phyloP scores from a whole-genome alignment of 495 filamentous ascomycete genomes.

The Penicillium manginii region DNA sequence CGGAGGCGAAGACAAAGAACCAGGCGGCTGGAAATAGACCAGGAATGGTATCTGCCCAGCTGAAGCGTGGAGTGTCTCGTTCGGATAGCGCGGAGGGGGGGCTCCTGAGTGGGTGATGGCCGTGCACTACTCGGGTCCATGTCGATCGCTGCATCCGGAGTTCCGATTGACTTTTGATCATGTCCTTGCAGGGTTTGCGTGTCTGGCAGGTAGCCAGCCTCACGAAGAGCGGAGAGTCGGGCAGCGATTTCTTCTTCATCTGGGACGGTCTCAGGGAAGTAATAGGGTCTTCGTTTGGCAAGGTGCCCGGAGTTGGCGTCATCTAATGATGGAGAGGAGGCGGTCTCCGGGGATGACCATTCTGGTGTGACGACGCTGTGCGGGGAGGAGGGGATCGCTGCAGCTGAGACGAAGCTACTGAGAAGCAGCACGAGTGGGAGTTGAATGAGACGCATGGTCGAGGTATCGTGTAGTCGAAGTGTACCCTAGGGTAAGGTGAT shows the following conservation, averaged over 20 bases:
- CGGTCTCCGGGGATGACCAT: conserved; percentile 8
- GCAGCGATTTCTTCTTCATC: conserved; percentile 21
- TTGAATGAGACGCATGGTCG: background rate
- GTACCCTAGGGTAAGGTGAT: background rate
- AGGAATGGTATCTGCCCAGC: background rate
- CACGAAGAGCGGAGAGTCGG: conserved; percentile 15
- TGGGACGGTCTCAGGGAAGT: conserved; percentile 25
- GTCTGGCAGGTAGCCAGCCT: conserved; percentile 16
- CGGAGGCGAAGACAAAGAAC: conserved; percentile 16
- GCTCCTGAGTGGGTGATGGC: background rate
- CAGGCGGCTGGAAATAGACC: conserved; percentile 1
- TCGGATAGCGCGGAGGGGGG: background rate
- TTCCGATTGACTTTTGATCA: conserved; percentile 14
- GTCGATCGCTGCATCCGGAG: conserved; percentile 25
- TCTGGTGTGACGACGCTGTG: background rate
- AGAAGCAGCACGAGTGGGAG: background rate
- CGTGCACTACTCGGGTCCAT: conserved; percentile 10
- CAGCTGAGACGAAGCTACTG: conserved; percentile 1
- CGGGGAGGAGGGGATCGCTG: background rate
- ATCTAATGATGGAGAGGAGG: conserved; percentile 9
- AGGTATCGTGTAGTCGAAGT: background rate
- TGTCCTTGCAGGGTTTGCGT: background rate
- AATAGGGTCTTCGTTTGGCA: conserved; percentile 18
- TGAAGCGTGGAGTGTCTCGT: conserved; percentile 1
- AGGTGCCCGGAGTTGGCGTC: background rate